A percentile compares a stretch with the other conserved stretches of the same genome.
phyloP scores from a whole-genome alignment of 2,329 filamentous ascomycete genomes.

The Penicillium glabrum region DNA sequence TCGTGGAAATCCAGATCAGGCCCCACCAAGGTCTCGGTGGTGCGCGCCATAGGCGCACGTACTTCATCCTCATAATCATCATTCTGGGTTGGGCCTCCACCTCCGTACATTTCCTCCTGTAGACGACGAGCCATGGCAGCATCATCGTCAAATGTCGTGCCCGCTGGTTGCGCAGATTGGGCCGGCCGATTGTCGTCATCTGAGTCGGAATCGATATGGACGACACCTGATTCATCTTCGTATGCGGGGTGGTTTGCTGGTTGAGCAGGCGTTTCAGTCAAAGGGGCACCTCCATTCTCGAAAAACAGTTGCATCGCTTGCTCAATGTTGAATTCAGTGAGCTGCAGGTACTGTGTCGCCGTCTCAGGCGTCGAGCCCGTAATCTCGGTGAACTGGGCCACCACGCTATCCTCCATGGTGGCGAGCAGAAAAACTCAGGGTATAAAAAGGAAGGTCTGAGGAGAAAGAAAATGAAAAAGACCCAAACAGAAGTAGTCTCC shows the following conservation, averaged over 20 bases:
- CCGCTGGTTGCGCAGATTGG: slow-evolving; percentile 32
- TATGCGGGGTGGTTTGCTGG: slow-evolving; percentile 39
- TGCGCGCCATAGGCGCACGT: slow-evolving; percentile 85
- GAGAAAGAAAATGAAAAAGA: background rate
- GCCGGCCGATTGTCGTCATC: slow-evolving; percentile 65
- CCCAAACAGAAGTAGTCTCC: background rate
- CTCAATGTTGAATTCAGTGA: slow-evolving; percentile 80
- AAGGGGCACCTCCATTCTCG: slow-evolving; percentile 70
- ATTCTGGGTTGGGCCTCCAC: slow-evolving; percentile 33
- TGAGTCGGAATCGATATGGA: slow-evolving; percentile 76
- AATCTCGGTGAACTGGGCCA: slow-evolving; percentile 77
- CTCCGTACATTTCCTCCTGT: slow-evolving; percentile 86
- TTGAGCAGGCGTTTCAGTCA: slow-evolving; percentile 50
- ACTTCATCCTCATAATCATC: slow-evolving; percentile 60
- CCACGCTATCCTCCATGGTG: slow-evolving; percentile 66
- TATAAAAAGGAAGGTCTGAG: background rate
- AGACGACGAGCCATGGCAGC: slow-evolving; percentile 87
- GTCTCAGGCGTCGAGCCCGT: slow-evolving; percentile 73
- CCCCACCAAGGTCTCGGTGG: slow-evolving; percentile 86
- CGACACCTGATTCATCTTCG: slow-evolving; percentile 60
- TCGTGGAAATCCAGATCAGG: slow-evolving; percentile 60
- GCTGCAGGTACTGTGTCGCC: slow-evolving; percentile 77
- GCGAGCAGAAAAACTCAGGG: slow-evolving; percentile 5
- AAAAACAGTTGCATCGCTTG: slow-evolving; percentile 89
- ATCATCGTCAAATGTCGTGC: slow-evolving; percentile 74